These are phyloP conservation scores for Cubamyces sp. DNA, from an alignment of 768 basidiomycete species.

Conservation along the genomic window DNA sequence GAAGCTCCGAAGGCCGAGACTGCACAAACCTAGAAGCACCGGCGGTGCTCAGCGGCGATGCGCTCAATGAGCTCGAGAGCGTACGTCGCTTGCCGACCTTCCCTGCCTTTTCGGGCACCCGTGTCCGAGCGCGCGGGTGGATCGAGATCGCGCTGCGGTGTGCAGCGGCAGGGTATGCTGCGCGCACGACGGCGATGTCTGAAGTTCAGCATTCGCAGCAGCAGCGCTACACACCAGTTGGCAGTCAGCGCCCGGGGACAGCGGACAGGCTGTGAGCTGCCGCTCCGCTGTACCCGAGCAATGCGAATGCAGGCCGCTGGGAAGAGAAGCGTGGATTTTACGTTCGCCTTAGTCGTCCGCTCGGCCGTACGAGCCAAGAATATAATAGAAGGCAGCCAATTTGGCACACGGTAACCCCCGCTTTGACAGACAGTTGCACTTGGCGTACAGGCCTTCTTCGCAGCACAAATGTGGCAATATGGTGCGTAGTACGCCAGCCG, in stretches of 20 bases:
- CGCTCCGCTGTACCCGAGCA: slow-evolving; percentile 13
- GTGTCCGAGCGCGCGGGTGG: background rate
- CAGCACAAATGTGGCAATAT: background rate
- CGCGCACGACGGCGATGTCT: no score
- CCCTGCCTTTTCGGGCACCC: background rate
- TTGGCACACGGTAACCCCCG: slow-evolving; percentile 10
- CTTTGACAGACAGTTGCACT: background rate
- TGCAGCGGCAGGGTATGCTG: no score
- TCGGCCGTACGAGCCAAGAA: background rate
- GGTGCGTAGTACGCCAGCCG: background rate
- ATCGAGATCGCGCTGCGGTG: background rate
- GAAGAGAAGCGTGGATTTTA: slow-evolving; percentile 16
- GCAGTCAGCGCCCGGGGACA: slow-evolving; percentile 9
- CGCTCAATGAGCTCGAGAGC: slow-evolving; percentile 1
- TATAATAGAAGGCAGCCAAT: slow-evolving; percentile 1
- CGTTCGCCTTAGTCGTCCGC: slow-evolving; percentile 12
- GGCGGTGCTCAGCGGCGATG: background rate
- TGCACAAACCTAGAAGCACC: background rate
- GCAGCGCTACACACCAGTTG: background rate
- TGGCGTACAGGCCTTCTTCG: slow-evolving; percentile 5
- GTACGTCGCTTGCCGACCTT: background rate
- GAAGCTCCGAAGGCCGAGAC: slow-evolving; percentile 17
- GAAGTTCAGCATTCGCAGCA: background rate
- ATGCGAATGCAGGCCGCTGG: slow-evolving; percentile 4
- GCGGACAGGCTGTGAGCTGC: slow-evolving; percentile 1